These are phyloP conservation scores for Amniculicola lignicola DNA, from an alignment of 495 filamentous ascomycete genomes.

Conservation along the genomic window DNA sequence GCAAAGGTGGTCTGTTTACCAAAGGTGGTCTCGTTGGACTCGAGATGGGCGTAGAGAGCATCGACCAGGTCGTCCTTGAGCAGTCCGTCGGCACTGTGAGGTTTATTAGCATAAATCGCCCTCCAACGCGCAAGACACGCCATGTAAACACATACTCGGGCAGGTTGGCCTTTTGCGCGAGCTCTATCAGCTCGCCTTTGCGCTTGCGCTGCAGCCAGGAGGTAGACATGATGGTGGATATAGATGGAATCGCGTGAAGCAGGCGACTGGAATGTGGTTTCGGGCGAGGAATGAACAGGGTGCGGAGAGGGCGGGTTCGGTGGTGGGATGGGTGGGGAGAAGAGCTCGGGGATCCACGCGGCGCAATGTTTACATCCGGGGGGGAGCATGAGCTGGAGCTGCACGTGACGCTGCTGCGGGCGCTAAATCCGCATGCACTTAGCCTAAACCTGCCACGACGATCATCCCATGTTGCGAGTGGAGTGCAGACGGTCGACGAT, in stretches of 20 bases:
- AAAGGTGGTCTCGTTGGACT: conserved; percentile 60
- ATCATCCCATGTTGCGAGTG: background rate
- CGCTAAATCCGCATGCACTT: conserved; percentile 4
- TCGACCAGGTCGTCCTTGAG: conserved; percentile 81
- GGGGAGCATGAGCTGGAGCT: no score
- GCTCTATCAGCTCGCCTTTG: conserved; percentile 74
- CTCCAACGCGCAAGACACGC: conserved; percentile 7
- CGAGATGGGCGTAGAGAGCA: conserved; percentile 71
- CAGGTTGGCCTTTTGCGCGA: conserved; percentile 70
- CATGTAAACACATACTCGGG: conserved; percentile 56
- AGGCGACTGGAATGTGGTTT: conserved; percentile 45
- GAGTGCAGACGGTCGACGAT: no score
- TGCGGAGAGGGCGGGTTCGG: background rate
- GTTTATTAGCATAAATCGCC: background rate
- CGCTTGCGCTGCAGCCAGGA: conserved; percentile 80
- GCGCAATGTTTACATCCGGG: no score
- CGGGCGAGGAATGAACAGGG: conserved; percentile 7
- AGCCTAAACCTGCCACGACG: conserved; percentile 12
- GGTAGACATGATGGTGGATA: conserved; percentile 50
- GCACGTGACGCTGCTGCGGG: conserved; percentile 17
- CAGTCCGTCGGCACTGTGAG: conserved; percentile 61
- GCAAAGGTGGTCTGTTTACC: conserved; percentile 60
- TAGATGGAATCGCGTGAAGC: conserved; percentile 42
- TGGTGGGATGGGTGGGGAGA: conserved; percentile 1
- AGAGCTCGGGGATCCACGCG: conserved; percentile 4